Evolutionary conservation across 345 rosid genomes (phyloP).

Genomic region (Salix exigua): DNA sequence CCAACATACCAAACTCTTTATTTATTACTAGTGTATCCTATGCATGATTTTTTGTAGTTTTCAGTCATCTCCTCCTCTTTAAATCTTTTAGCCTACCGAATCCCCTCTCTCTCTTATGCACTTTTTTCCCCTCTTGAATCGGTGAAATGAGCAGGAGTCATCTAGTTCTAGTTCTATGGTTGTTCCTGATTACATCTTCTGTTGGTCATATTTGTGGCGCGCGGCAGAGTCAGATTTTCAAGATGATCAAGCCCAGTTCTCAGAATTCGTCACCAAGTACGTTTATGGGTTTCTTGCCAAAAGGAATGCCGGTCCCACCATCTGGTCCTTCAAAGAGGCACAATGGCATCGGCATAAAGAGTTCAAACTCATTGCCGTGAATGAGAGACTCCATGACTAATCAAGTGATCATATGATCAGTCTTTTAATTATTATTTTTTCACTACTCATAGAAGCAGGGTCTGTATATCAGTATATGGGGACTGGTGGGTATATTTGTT

Average conservation of each 20-base stretch:
- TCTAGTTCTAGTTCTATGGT: constrained; percentile 8
- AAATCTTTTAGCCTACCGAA: neutral
- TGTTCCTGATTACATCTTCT: constrained; percentile 15
- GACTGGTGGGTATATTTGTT: neutral
- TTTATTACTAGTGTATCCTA: neutral
- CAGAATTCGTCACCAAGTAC: constrained; percentile 25
- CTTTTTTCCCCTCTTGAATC: neutral
- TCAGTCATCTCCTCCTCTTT: constrained; percentile 7
- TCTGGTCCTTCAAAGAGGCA: constrained; percentile 74
- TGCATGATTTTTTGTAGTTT: constrained; percentile 1
- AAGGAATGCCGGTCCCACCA: constrained; percentile 54
- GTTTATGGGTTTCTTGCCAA: constrained; percentile 49
- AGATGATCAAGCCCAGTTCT: constrained; percentile 23
- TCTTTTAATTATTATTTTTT: neutral
- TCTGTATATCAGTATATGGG: neutral
- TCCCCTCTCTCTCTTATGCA: neutral
- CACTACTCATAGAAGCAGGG: neutral
- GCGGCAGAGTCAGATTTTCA: constrained; percentile 24
- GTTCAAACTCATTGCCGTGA: constrained; percentile 37
- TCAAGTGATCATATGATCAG: neutral
- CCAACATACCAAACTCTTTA: neutral
- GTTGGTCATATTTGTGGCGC: constrained; percentile 20
- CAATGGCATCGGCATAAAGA: constrained; percentile 46
- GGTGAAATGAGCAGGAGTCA: constrained; percentile 29
- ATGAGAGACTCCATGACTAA: neutral